Evolutionary conservation across 768 basidiomycete genomes (phyloP), one percentile per base, ranked within the genome.

Genomic region (Suillus sp.): DNA sequence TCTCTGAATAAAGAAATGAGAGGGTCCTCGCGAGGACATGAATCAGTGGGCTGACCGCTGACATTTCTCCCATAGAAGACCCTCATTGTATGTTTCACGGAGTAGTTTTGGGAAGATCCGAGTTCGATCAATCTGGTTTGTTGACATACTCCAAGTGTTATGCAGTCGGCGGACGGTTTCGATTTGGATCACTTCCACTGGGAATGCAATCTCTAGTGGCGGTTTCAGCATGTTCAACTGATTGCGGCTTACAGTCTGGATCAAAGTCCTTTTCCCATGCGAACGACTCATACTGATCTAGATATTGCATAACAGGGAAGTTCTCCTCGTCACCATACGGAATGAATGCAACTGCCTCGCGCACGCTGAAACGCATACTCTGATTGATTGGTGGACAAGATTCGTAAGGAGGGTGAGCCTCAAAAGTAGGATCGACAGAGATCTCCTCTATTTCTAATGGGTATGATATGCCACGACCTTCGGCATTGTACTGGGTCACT

Each of bases 111-210:
- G 16, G 27, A 78, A 68, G n/a, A 79, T 71, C 4, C 61, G 16
- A 56, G 70, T 66, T 11, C 59, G 63, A 45, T 83, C 79, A 18
- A 86, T 78, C 14, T 80, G 75, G 2, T 56, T 55, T 4, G 73
- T 65, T 0, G 74, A 69, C 1, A 86, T 60, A 0, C 65, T 48
- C n/a, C 78, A 63, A 1, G 62, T 54, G 7, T 66, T 55, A 37
- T 76, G 66, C 0, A 88, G 74, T 7, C 80, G 74, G 22, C 78
- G 74, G 10, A 77, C 71, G 8, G 80, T 74, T 70, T 86, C 83
- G 6, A 82, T 68, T 58, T 79, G 77, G 18, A 87, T 80, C 22
- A 83, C 71, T 65, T 85, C 83, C 66, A 71, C 86, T 86, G 40
- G 1, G 50, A 56, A 18, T 32, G 30, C 14, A 53, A 55, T 27